Evolutionary conservation across 2,329 filamentous ascomycete species (phyloP).

Genomic region (Trichoderma breve): DNA sequence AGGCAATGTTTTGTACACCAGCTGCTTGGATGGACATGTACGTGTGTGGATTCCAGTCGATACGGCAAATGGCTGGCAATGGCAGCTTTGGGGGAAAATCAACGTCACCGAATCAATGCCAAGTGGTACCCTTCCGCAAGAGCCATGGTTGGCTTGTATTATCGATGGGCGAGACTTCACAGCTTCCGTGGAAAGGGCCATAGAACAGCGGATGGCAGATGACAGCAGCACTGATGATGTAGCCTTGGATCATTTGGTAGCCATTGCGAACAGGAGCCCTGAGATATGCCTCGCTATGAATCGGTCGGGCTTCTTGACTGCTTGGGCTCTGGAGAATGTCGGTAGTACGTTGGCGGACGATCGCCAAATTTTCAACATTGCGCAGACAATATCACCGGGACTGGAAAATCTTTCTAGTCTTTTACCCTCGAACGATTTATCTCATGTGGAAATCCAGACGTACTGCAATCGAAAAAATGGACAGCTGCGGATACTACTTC

Average conservation of each 20-base stretch:
- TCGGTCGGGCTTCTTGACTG: conserved; percentile 80
- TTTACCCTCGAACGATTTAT: conserved; percentile 25
- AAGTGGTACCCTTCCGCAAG: conserved; percentile 38
- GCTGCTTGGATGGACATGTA: conserved; percentile 76
- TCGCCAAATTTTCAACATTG: conserved; percentile 78
- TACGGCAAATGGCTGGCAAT: conserved; percentile 64
- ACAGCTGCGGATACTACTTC: conserved; percentile 70
- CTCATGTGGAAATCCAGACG: conserved; percentile 66
- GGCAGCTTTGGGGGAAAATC: conserved; percentile 78
- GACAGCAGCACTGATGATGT: conserved; percentile 62
- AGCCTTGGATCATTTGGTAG: conserved; percentile 79
- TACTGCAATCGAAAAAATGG: conserved; percentile 68
- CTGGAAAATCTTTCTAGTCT: conserved; percentile 46
- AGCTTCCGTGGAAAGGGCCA: conserved; percentile 71
- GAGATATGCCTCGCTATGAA: conserved; percentile 88
- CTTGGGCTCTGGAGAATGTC: conserved; percentile 88
- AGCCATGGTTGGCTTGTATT: conserved; percentile 60
- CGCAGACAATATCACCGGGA: conserved; percentile 64
- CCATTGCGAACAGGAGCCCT: conserved; percentile 78
- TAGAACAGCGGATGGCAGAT: conserved; percentile 57
- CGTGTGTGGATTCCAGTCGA: conserved; percentile 82
- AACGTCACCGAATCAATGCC: conserved; percentile 69
- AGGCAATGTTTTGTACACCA: conserved; percentile 87
- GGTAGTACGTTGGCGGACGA: conserved; percentile 65
- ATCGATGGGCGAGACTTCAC: conserved; percentile 80